Conservation (phyloP, 805 yeast genomes). For the Suhomyces sp. region DNA sequence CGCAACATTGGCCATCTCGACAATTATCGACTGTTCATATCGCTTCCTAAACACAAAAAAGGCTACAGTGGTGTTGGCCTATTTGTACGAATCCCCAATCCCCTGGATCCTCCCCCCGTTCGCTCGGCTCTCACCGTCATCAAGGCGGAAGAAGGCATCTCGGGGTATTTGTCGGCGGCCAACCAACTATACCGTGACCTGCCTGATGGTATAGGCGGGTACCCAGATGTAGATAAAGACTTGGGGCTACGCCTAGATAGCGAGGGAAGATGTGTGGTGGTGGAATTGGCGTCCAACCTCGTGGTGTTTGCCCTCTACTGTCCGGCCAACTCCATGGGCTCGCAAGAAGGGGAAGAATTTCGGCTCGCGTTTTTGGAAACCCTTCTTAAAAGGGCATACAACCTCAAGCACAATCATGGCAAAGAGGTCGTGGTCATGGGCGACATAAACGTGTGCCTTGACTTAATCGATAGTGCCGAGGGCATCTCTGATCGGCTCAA, state of each 20-base stretch:
- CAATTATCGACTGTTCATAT: constrained; percentile 62
- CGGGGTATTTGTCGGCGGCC: constrained; percentile 47
- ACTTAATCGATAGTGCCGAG: constrained; percentile 81
- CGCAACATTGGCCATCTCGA: constrained; percentile 52
- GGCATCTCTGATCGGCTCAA: constrained; percentile 46
- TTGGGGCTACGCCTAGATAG: constrained; percentile 54
- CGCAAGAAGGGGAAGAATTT: constrained; percentile 62
- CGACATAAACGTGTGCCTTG: constrained; percentile 80
- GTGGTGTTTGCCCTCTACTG: constrained; percentile 74
- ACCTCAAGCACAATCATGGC: constrained; percentile 47
- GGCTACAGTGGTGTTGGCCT: constrained; percentile 95
- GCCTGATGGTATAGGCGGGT: constrained; percentile 61
- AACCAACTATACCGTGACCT: constrained; percentile 10
- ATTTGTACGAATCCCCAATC: constrained; percentile 56
- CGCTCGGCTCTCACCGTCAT: constrained; percentile 48
- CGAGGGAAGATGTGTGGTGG: constrained; percentile 80
- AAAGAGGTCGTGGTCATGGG: constrained; percentile 81
- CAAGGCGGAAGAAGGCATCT: constrained; percentile 88
- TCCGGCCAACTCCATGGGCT: constrained; percentile 82
- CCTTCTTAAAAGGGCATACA: constrained; percentile 59
- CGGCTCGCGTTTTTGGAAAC: constrained; percentile 56
- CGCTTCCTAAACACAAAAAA: constrained; percentile 63
- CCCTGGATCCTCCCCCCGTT: constrained; percentile 37
- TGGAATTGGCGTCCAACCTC: constrained; percentile 64
- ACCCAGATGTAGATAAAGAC: constrained; percentile 43